phyloP scores from a whole-genome alignment of 2,329 filamentous ascomycete genomes.

The Aspergillus pseudoviridinutans region DNA sequence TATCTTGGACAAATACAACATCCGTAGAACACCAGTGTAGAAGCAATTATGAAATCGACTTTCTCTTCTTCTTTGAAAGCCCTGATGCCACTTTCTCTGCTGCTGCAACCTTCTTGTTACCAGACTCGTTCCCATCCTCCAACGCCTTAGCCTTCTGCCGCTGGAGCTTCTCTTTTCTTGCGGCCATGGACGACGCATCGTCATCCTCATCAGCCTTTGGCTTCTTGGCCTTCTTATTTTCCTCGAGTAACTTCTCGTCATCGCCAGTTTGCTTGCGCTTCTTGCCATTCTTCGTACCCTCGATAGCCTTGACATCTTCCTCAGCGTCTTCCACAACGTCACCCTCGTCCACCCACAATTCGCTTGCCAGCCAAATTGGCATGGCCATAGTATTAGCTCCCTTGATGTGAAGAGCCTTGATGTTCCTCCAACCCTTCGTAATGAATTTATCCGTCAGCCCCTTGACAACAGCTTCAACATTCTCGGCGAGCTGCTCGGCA shows the following conservation, averaged over 20 bases:
- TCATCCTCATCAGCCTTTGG: slow-evolving; percentile 37
- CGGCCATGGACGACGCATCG: slow-evolving; percentile 29
- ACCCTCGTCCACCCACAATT: slow-evolving; percentile 79
- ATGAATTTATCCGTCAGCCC: slow-evolving; percentile 74
- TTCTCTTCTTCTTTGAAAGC: slow-evolving; percentile 37
- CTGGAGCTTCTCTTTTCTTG: slow-evolving; percentile 47
- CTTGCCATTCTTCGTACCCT: slow-evolving; percentile 51
- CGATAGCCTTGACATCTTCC: slow-evolving; percentile 31
- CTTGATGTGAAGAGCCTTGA: slow-evolving; percentile 85
- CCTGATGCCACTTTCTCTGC: slow-evolving; percentile 12
- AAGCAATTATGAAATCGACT: slow-evolving; percentile 34
- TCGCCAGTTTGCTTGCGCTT: slow-evolving; percentile 42
- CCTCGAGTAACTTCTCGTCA: slow-evolving; percentile 29
- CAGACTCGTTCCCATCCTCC: slow-evolving; percentile 37
- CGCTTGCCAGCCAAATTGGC: slow-evolving; percentile 90
- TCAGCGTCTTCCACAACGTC: slow-evolving; percentile 59
- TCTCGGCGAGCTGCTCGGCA: slow-evolving; percentile 72
- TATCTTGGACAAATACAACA: slow-evolving; percentile 18
- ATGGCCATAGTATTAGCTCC: slow-evolving; percentile 80
- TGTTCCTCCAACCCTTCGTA: slow-evolving; percentile 80
- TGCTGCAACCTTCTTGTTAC: slow-evolving; percentile 17
- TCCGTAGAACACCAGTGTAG: slow-evolving; percentile 23
- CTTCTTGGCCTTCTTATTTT: slow-evolving; percentile 40
- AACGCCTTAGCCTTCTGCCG: slow-evolving; percentile 48
- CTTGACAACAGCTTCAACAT: slow-evolving; percentile 68